A percentile compares a stretch with the other conserved stretches of the same genome.
Evolutionary conservation across 306 rosid genomes (phyloP).

Genomic region (Dalbergia cochinchinensis): DNA sequence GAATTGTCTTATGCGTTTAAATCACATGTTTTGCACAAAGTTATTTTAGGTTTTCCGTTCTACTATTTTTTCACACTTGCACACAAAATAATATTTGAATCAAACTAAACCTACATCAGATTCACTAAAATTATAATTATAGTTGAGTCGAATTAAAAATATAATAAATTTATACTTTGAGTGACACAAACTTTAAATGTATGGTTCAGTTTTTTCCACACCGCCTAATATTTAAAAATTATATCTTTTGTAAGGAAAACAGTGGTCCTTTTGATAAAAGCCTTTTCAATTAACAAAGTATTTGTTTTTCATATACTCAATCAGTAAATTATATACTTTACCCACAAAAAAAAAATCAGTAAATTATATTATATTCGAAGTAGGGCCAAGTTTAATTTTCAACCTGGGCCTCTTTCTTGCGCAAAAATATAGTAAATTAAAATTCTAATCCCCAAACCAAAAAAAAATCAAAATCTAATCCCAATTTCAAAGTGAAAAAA

Average conservation of each 20-base stretch:
- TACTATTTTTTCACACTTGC: not conserved
- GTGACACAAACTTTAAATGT: not conserved
- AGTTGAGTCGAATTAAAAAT: too few species aligned
- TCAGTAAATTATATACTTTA: too few species aligned
- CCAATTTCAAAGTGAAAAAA: not conserved
- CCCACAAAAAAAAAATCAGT: too few species aligned
- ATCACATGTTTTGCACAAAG: not conserved
- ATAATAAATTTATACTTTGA: not conserved
- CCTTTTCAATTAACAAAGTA: not conserved
- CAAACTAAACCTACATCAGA: not conserved
- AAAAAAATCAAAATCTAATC: not conserved
- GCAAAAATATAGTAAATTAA: too few species aligned
- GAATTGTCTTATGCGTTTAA: not conserved
- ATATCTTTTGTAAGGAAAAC: not conserved
- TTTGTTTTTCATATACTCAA: too few species aligned
- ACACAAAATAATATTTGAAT: not conserved
- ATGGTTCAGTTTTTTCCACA: not conserved
- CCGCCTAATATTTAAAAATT: not conserved
- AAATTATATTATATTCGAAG: too few species aligned
- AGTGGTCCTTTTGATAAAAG: constrained; percentile 3
- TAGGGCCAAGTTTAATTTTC: too few species aligned
- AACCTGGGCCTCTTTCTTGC: too few species aligned
- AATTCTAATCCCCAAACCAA: too few species aligned
- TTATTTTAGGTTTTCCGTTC: not conserved
- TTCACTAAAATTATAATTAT: not conserved